Evolutionary conservation across 495 filamentous ascomycete species (phyloP), one percentile per base, ranked within the genome.

Genomic region (Neurospora intermedia): DNA sequence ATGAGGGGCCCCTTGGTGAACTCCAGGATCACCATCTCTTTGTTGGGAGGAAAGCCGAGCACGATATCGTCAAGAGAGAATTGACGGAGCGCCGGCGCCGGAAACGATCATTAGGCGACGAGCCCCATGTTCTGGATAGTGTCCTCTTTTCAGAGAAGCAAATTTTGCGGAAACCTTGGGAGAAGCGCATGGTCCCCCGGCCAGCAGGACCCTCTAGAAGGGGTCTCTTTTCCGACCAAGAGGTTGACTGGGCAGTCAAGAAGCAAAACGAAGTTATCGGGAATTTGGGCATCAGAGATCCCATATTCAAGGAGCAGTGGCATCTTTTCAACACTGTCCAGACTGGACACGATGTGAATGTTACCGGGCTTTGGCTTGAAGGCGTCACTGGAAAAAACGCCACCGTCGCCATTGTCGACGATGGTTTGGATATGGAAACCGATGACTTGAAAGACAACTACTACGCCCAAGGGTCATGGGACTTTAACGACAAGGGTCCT

Each of bases 361-460:
- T 98, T 41, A 96, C 94, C 2, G 94, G 89, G 41, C 82, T 98
- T 20, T 99, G 96, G 96, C 78, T 92, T 75, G 87, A 94, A 73
- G 94, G 94, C n/a, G 90, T 97, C 43, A 99, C 96, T 0, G 96
- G 96, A 38, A 87, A 93, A 75, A 96, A 96, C 75, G 87, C 92
- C 11, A 96, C 91, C 2, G 93, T 96, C 6, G 94, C 94, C 46
- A 94, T 99, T 77, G 93, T 99, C 10, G 96, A 99, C 76, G 96
- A 99, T 82, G 96, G 96, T 2, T 81, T 99, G 75, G 96, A 99
- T 77, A 96, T 99, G 93, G 91, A 99, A 82, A 97, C 94, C 84
- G 89, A 95, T 16, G 96, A 99, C 79, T 82, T 99, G 35, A 94
- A 92, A 77, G 91, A 88, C 71, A 99, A 99, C 76, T 90, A 97